Evolutionary conservation across 768 basidiomycete genomes (phyloP), one percentile per base, ranked within the genome.

Genomic region (Termitomyces sp.): DNA sequence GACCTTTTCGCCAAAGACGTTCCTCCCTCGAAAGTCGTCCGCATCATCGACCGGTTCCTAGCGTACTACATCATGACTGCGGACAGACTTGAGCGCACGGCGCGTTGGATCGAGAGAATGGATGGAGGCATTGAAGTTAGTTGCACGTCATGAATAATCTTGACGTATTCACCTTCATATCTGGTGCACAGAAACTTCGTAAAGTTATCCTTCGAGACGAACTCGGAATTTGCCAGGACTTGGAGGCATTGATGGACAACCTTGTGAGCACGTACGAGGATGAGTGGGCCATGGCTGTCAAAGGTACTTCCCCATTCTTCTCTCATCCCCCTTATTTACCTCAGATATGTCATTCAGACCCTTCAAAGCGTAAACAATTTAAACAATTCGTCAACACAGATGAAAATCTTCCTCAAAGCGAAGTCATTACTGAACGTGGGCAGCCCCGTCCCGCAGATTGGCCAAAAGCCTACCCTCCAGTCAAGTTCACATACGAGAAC

Each of bases 51-150:
- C 67, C 76, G 87, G 35, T 90, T 82, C 73, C 67, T 87, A 3
- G 82, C 82, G 70, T 83, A 79, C 58, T 91, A 90, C 69, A 89
- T 91, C 65, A 79, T 79, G 63, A 86, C 88, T 0, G 88, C 89
- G 4, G 88, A 91, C 68, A 80, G 77, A 61, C 76, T 91, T 13
- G 82, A 82, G 72, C 81, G 88, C 5, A 91, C 89, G 1, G 87
- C 88, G 1, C 75, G 86, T 10, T 91, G 89, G 88, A 71, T 90
- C 5, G 88, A 90, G 40, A 75, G 77, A 9, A 82, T 88, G 70
- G 87, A 59, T 4, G 58, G 58, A 26, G 58, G 58, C 18, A 59
- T 59, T 4, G 58, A 43, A 18, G 46, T 53, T 87, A 43, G 85
- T 85, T 10, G 87, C 86, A 30, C 4, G 44, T 53, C 44, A 68